A percentile compares a stretch with the other conserved stretches of the same genome.
Evolutionary conservation across 2,329 filamentous ascomycete species (phyloP).

Genomic region (Ophiostoma pallidulum): DNA sequence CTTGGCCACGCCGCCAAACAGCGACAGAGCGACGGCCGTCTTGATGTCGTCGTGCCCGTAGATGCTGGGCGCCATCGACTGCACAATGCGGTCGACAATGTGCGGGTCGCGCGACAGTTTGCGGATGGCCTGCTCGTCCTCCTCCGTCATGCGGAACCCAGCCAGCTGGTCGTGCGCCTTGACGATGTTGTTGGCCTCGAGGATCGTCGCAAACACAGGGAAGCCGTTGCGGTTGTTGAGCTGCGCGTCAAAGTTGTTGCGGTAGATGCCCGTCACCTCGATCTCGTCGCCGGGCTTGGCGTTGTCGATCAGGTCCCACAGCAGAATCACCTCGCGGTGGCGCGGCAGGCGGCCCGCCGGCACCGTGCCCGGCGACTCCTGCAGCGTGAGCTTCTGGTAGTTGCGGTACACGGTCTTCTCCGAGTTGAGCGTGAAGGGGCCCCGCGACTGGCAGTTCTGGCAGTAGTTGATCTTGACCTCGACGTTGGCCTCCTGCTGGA

Average conservation of each 20-base stretch:
- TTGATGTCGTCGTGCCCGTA: constrained; percentile 97
- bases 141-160: constrained; percentile 88
- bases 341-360: constrained; percentile 90
- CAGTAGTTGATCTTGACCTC: constrained; percentile 96
- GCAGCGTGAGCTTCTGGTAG: constrained; percentile 94
- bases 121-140: constrained; percentile 87
- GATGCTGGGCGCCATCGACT: constrained; percentile 92
- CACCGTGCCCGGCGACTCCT: constrained; percentile 94
- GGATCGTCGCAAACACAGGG: constrained; percentile 92
- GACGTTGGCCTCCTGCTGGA: constrained; percentile 92
- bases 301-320: constrained; percentile 94
- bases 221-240: constrained; percentile 98
- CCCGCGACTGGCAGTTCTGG: constrained; percentile 89
- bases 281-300: constrained; percentile 98
- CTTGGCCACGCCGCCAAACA: constrained; percentile 93
- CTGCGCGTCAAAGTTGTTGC: constrained; percentile 96
- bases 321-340: constrained; percentile 84
- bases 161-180: constrained; percentile 97
- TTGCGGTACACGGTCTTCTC: constrained; percentile 98
- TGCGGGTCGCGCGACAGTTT: constrained; percentile 79
- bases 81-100: constrained; percentile 85
- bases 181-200: constrained; percentile 94
- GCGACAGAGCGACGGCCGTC: constrained; percentile 84
- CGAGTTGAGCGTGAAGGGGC: constrained; percentile 90
- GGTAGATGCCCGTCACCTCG: constrained; percentile 91